Percentiles rank a stretch among this genome's conserved stretches.
Evolutionary conservation across 202 grass and related monocot species (phyloP).

Genomic region (Schoenoplectus triqueter): DNA sequence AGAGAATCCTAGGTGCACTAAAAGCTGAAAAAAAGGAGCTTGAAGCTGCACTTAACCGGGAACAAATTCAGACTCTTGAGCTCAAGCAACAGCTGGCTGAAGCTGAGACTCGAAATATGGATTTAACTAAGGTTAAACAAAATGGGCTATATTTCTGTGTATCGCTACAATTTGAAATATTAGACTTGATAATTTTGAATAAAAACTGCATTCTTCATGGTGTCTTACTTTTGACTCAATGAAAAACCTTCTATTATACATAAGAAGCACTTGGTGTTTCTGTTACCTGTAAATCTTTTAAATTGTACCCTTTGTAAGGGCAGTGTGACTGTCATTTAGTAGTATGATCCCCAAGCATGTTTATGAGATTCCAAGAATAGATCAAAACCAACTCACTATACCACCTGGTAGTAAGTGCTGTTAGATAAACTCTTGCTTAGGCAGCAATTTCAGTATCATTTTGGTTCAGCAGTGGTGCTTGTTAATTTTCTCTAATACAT

Average conservation of each 20-base stretch:
- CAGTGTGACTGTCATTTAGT: not conserved
- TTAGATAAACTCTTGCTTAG: not conserved
- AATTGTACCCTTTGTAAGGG: not conserved
- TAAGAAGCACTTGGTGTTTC: not conserved
- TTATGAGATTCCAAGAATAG: not conserved
- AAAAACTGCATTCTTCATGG: not conserved
- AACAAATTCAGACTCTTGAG: constrained; percentile 73
- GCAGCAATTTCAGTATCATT: not conserved
- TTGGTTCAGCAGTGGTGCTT: not conserved
- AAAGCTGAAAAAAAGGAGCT: constrained; percentile 90
- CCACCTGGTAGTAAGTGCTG: not conserved
- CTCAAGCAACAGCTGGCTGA: constrained; percentile 91
- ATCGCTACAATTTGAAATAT: not conserved
- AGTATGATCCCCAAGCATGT: not conserved
- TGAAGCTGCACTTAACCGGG: constrained; percentile 68
- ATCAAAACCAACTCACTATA: not conserved
- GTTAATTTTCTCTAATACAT: not conserved
- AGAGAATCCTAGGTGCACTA: constrained; percentile 59
- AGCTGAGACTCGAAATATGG: constrained; percentile 78
- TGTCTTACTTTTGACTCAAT: not conserved
- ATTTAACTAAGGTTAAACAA: constrained; percentile 72
- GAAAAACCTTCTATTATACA: not conserved
- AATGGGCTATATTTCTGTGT: not conserved
- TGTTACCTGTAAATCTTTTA: not conserved
- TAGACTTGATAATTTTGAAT: not conserved